Percentiles rank a stretch among this genome's conserved stretches.
phyloP scores from a whole-genome alignment of 2,329 filamentous ascomycete species.

The Trichoderma sp. region DNA sequence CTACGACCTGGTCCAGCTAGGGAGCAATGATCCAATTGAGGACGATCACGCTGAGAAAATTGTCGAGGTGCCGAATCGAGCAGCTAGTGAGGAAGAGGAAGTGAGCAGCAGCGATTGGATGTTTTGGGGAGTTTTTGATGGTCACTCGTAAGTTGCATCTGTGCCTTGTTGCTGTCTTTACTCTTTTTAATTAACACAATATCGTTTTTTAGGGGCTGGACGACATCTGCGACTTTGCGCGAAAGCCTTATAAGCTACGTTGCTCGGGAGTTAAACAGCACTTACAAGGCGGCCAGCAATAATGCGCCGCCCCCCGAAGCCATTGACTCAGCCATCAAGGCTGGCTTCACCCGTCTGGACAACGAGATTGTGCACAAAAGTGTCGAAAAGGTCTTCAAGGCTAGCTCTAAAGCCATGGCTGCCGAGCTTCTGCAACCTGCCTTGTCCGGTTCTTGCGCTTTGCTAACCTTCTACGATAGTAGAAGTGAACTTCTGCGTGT shows the following conservation, averaged over 20 bases:
- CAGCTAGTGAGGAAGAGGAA: constrained; percentile 40
- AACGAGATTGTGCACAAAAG: constrained; percentile 94
- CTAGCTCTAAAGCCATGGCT: constrained; percentile 85
- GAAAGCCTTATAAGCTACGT: constrained; percentile 92
- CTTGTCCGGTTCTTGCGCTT: constrained; percentile 93
- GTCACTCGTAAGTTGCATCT: constrained; percentile 71
- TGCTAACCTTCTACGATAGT: constrained; percentile 95
- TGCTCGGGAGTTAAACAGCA: constrained; percentile 87
- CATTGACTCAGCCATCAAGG: constrained; percentile 90
- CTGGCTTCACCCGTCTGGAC: constrained; percentile 84
- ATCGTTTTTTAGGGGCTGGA: constrained; percentile 72
- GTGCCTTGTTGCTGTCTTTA: not conserved
- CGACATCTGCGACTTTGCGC: constrained; percentile 92
- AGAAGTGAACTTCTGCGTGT: constrained; percentile 85
- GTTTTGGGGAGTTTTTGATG: constrained; percentile 99
- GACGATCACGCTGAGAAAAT: constrained; percentile 99
- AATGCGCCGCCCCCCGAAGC: constrained; percentile 74
- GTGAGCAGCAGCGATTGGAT: constrained; percentile 83
- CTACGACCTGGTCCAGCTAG: constrained; percentile 92
- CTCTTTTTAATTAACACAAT: constrained; percentile 24
- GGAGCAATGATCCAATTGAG: constrained; percentile 96
- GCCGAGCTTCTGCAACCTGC: constrained; percentile 92
- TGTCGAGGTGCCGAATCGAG: constrained; percentile 77
- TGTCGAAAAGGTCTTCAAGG: constrained; percentile 86
- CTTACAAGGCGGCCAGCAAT: constrained; percentile 74